phyloP scores from a whole-genome alignment of 108 stramenopile species.

The Nannochloropsis granulata region DNA sequence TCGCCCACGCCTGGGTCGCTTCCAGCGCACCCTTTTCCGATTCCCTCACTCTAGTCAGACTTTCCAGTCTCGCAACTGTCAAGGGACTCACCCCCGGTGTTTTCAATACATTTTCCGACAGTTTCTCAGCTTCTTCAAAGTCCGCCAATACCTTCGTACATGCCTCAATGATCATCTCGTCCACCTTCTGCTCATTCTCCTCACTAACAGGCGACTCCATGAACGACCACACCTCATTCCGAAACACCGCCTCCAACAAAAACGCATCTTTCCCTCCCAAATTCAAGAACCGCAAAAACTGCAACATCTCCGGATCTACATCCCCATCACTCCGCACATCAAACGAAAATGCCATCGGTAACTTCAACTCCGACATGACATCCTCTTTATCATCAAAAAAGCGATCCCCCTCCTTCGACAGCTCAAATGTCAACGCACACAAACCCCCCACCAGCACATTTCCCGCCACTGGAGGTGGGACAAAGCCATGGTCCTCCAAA shows the following conservation, averaged over 20 bases:
- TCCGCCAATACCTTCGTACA: constrained; percentile 18
- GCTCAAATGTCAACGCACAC: not conserved
- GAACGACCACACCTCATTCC: constrained; percentile 75
- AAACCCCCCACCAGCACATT: not conserved
- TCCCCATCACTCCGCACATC: constrained; percentile 5
- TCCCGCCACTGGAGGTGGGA: constrained; percentile 41
- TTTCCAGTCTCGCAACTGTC: constrained; percentile 17
- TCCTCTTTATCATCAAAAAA: not conserved
- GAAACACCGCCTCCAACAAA: constrained; percentile 68
- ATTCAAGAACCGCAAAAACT: constrained; percentile 55
- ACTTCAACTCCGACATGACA: not conserved
- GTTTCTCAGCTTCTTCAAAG: constrained; percentile 43
- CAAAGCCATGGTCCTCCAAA: constrained; percentile 67
- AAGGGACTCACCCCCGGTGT: not conserved
- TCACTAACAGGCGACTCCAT: constrained; percentile 72
- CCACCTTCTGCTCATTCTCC: constrained; percentile 52
- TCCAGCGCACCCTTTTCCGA: constrained; percentile 54
- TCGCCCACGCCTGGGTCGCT: not conserved
- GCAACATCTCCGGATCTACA: constrained; percentile 65
- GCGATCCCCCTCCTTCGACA: not conserved
- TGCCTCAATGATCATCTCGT: constrained; percentile 44
- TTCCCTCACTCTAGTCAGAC: constrained; percentile 47
- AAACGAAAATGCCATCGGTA: not conserved
- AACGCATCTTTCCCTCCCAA: constrained; percentile 66
- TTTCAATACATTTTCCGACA: constrained; percentile 15